Base-by-base conservation (phyloP, 192 early-diverging fungal species). In the Coemansia sp. region DNA sequence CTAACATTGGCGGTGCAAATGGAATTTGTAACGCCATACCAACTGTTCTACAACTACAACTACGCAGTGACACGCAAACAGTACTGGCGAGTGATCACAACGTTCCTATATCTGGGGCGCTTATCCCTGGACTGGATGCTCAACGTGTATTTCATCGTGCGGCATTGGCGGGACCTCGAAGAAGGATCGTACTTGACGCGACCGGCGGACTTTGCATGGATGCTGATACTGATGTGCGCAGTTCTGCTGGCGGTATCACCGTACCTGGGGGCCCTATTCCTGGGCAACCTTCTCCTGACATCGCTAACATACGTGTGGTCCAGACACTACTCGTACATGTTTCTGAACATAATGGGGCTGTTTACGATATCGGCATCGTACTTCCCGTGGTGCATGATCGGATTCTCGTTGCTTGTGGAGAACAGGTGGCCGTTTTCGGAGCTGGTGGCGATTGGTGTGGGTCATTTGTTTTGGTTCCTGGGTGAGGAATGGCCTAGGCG, bases 261-360 rank as follows among this genome's bases (percentile, higher is more conserved):
- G 15, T 58, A 64, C 20, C 6, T 72, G 53, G 70, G 48, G 22
- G 84, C 94, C 61, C 86, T 87, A 5, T 98, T 97, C 67, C 69
- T 97, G 45, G 91, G 89, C 6, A 83, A 89, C 15, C 83, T 95
- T 28, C 72, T 99, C 13, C 87, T 90, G 0, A 91, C 92, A 57
- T 85, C 90, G 29, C 67, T 99, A 52, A 92, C 95, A 0, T 99
- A 99, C 61, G 83, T 99, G 27, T 99, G 97, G 97, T 91, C 94
- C n/a, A 82, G 96, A 23, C 87, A 92, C 27, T 97, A 99, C 72
- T 91, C 95, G n/a, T 86, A 87, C 57, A 79, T 94, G 40, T 84
- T 87, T 57, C 84, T 99, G 36, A 93, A 86, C 57, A 93, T 99
- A 50, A 73, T 98, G 52, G 95, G 95, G 9, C 64, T 98, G n/a